Evolutionary conservation across 1,284 basidiomycete species (phyloP).

Genomic region (Pseudozyma sp.): DNA sequence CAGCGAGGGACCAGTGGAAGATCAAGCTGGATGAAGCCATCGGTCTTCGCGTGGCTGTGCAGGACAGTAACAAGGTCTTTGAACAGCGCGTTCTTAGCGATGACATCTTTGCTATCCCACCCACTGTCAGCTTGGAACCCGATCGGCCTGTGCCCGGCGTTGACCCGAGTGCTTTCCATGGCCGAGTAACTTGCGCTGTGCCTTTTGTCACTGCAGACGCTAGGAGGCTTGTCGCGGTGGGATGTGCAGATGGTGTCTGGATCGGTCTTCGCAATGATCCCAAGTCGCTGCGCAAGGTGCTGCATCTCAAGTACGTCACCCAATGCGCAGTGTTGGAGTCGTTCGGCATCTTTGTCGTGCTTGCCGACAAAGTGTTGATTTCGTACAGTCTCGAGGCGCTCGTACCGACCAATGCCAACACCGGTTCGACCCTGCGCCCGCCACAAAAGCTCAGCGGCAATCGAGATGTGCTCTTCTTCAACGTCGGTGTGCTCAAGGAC

Average conservation of each 20-base stretch:
- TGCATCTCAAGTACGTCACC: constrained; percentile 89
- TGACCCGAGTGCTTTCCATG: constrained; percentile 83
- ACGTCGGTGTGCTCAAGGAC: constrained; percentile 84
- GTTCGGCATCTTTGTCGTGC: constrained; percentile 92
- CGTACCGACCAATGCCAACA: constrained; percentile 83
- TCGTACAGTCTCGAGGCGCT: constrained; percentile 92
- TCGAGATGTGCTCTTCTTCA: constrained; percentile 93
- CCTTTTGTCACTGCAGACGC: constrained; percentile 81
- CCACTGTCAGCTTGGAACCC: constrained; percentile 41
- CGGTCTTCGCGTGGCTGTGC: constrained; percentile 83
- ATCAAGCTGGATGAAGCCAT: constrained; percentile 88
- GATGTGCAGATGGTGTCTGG: constrained; percentile 95
- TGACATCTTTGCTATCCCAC: constrained; percentile 65
- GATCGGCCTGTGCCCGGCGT: constrained; percentile 69
- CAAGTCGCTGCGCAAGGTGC: constrained; percentile 84
- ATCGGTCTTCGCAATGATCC: constrained; percentile 92
- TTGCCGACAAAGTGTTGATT: constrained; percentile 82
- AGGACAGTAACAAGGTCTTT: constrained; percentile 86
- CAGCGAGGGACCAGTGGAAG: constrained; percentile 93
- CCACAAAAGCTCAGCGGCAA: constrained; percentile 87
- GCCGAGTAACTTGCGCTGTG: constrained; percentile 90
- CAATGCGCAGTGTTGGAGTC: constrained; percentile 94
- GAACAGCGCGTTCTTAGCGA: constrained; percentile 65
- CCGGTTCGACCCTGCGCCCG: constrained; percentile 69
- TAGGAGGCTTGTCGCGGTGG: constrained; percentile 86